Evolutionary conservation across 768 basidiomycete genomes (phyloP), one percentile per base, ranked within the genome.

Genomic region (Pleurotus eryngii): DNA sequence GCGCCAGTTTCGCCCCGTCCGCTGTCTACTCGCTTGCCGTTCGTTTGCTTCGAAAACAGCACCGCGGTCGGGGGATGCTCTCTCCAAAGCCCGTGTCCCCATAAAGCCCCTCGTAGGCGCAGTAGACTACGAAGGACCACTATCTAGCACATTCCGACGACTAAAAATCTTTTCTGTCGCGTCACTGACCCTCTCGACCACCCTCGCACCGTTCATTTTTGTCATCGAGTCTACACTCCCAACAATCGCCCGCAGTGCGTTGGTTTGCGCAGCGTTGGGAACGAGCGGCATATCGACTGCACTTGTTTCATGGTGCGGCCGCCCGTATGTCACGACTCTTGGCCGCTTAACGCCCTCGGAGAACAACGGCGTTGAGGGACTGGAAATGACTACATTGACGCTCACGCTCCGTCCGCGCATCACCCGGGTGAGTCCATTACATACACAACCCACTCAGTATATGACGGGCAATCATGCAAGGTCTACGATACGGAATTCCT

Each of bases 161-260:
- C 80, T 94, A 56, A 94, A 95, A 68, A 70, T 91, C 7, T 92
- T 95, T 74, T 94, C 92, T 11, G 73, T 95, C 0, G 82, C 85
- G 20, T 92, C 92, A 0, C 79, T 95, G 47, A 78, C 78, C 2
- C 78, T 92, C 49, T 86, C 90, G 8, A 71, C 77, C 57, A 77
- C 82, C 3, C 75, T 95, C 63, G 76, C 89, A 1, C 93, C 93
- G 1, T 85, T 95, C 72, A 83, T 95, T 59, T 89, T 95, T 70
- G 67, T 90, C 53, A 77, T 95, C 62, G 91, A 94, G 59, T 87
- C 91, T 4, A 80, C 81, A 20, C 79, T 95, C 5, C 91, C 93
- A 0, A 63, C 81, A 40, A 76, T 79, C 15, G 93, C 88, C 0
- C 84, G 92, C 18, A 65, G 82, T 22, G 83, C 82, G 12, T 76